A percentile compares a stretch with the other conserved stretches of the same genome.
Conservation (phyloP, 495 filamentous ascomycete genomes). For the Jackrogersella minutella region DNA sequence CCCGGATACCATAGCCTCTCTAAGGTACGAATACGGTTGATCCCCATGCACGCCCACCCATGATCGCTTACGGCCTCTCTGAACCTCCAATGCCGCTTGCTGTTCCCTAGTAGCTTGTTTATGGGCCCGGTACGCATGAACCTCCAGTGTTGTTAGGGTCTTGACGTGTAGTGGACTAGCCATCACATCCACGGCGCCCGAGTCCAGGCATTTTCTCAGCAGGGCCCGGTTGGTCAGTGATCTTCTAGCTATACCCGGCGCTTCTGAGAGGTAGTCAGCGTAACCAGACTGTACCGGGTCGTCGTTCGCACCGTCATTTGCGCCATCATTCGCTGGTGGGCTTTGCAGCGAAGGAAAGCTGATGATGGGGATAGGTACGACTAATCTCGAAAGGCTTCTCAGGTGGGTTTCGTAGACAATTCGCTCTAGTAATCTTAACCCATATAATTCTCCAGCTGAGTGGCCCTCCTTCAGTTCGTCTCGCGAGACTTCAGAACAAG, state of each 20-base stretch:
- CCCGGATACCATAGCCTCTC: slow-evolving; percentile 86
- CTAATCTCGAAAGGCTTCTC: slow-evolving; percentile 73
- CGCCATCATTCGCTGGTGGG: slow-evolving; percentile 40
- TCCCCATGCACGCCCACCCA: slow-evolving; percentile 91
- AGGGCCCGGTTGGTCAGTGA: slow-evolving; percentile 53
- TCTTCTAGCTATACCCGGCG: slow-evolving; percentile 34
- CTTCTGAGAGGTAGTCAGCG: slow-evolving; percentile 26
- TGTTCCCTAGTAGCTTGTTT: slow-evolving; percentile 74
- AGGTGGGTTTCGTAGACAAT: slow-evolving; percentile 75
- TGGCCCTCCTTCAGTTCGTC: slow-evolving; percentile 46
- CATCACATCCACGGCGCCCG: slow-evolving; percentile 85
- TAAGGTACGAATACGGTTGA: slow-evolving; percentile 87
- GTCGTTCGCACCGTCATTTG: slow-evolving; percentile 31
- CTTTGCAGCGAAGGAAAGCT: slow-evolving; percentile 42
- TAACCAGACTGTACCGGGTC: slow-evolving; percentile 42
- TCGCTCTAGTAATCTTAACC: slow-evolving; percentile 71
- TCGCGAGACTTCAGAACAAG: slow-evolving; percentile 39
- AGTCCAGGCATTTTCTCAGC: slow-evolving; percentile 75
- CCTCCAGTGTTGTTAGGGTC: slow-evolving; percentile 73
- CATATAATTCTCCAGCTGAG: slow-evolving; percentile 66
- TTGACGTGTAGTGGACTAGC: slow-evolving; percentile 75
- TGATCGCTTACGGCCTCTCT: slow-evolving; percentile 79
- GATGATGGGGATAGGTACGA: slow-evolving; percentile 77
- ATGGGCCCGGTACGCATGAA: slow-evolving; percentile 83
- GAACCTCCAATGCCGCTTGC: slow-evolving; percentile 69